Evolutionary conservation across 2,329 filamentous ascomycete genomes (phyloP).

Genomic region (Ophiocordyceps camponoti-saundersi): DNA sequence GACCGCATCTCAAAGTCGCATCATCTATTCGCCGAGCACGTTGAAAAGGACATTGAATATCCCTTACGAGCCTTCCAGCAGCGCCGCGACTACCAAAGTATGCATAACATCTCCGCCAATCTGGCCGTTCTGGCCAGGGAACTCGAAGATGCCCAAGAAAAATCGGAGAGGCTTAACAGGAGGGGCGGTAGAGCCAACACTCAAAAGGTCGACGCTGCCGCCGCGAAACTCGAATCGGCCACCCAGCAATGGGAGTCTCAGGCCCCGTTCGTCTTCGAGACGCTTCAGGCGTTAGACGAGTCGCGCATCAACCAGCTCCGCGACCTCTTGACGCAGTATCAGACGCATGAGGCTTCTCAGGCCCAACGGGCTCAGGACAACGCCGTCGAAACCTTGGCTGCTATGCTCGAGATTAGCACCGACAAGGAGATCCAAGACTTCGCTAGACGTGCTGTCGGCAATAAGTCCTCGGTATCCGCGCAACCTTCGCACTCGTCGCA

Average conservation of each 20-base stretch:
- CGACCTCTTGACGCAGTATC: slow-evolving; percentile 78
- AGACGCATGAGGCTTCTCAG: slow-evolving; percentile 82
- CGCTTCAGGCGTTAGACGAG: slow-evolving; percentile 81
- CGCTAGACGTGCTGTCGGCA: slow-evolving; percentile 20
- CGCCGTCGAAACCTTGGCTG: slow-evolving; percentile 64
- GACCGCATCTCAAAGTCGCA: slow-evolving; percentile 74
- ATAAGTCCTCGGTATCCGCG: neutral
- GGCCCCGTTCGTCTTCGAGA: slow-evolving; percentile 88
- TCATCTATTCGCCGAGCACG: slow-evolving; percentile 58
- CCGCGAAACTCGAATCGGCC: slow-evolving; percentile 58
- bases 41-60: slow-evolving; percentile 76
- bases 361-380: slow-evolving; percentile 59
- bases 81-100: slow-evolving; percentile 62
- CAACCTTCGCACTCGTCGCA: neutral
- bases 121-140: slow-evolving; percentile 67
- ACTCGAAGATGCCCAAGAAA: slow-evolving; percentile 68
- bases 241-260: slow-evolving; percentile 82
- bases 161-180: slow-evolving; percentile 65
- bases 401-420: slow-evolving; percentile 73
- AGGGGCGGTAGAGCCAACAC: slow-evolving; percentile 64
- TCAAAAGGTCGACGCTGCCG: slow-evolving; percentile 61
- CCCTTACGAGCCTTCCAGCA: slow-evolving; percentile 62
- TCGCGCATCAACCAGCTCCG: slow-evolving; percentile 75
- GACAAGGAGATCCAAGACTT: slow-evolving; percentile 73
- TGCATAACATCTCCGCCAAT: slow-evolving; percentile 69